Base-by-base conservation (phyloP, 2,329 filamentous ascomycete genomes). In the Sporothrix variecibatus region DNA sequence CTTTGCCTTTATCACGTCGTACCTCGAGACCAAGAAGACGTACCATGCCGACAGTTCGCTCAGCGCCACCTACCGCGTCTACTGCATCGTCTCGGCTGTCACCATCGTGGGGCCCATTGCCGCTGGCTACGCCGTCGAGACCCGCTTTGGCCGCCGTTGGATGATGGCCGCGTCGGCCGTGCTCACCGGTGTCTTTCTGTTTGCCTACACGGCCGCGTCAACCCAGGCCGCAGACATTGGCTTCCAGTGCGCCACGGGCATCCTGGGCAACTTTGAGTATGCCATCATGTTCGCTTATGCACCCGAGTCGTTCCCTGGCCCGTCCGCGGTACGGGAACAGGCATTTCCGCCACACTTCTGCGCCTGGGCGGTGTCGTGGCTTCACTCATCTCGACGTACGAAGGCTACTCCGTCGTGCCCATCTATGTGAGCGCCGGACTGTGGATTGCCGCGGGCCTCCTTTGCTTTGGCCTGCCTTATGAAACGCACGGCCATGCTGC, bases 291-390 rank as follows among this genome's bases (percentile, higher is more conserved):
- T 94, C 78, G 88, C 90, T 0, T 95, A 93, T 78, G 94, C 93
- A 0, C 93, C 93, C 0, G 93, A 95, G 79, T 86, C 94, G 46
- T 95, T 95, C 78, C 90, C 92, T 0, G 94, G 92, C 92, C 92
- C 71, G 90, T 94, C 78, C 86, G 93, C 0, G 93, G 93, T 0
- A 95, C 93, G 0, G 93, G 93, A 0, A 95, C 94, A 80, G 93
- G 92, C 0, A 82, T 95, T 60, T 90, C 92, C 0, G 92, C 92
- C 2, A 91, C 89, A 90, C 87, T 1, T 92, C 93, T 0, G 92
- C 81, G 82, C 23, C 51, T 75, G 9, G 74, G 75, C 17, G 75
- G 73, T 6, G 65, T 76, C 1, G 60, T 71, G 1, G 75, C 75
- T 4, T 75, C 75, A 23, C n/a, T 76, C 15, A 73, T 75, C 26